Evolutionary conservation across 495 filamentous ascomycete species (phyloP).

Genomic region (Aspergillus affinis): DNA sequence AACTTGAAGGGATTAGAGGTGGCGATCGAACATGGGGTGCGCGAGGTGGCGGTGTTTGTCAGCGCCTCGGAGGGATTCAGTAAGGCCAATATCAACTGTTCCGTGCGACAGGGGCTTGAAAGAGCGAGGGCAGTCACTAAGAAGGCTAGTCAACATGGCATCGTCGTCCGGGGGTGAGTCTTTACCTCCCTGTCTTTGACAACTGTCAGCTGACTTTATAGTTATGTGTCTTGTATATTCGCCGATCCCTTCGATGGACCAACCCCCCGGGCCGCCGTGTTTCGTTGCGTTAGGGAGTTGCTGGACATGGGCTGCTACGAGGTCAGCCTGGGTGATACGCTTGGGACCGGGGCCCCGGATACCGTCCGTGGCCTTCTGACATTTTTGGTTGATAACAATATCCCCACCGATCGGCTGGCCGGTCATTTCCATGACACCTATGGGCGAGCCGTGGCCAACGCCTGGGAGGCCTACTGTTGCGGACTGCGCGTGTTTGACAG

Average conservation of each 20-base stretch:
- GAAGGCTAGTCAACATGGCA: conserved; percentile 18
- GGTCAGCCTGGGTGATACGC: conserved; percentile 46
- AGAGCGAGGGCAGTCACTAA: conserved; percentile 27
- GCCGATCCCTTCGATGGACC: conserved; percentile 40
- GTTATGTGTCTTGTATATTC: conserved; percentile 49
- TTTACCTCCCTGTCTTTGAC: neutral
- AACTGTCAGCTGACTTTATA: conserved; percentile 7
- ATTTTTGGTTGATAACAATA: conserved; percentile 24
- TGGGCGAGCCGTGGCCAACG: conserved; percentile 43
- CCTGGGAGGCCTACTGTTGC: conserved; percentile 39
- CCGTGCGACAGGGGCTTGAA: conserved; percentile 31
- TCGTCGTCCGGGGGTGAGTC: conserved; percentile 39
- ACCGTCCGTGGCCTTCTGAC: conserved; percentile 29
- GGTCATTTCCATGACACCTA: conserved; percentile 52
- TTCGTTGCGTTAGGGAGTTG: conserved; percentile 31
- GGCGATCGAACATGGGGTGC: conserved; percentile 28
- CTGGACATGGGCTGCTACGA: conserved; percentile 45
- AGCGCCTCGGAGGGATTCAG: conserved; percentile 47
- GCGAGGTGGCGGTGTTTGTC: conserved; percentile 44
- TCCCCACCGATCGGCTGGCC: conserved; percentile 33
- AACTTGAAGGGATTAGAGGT: conserved; percentile 43
- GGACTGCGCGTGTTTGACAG: conserved; percentile 46
- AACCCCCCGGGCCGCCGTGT: conserved; percentile 30
- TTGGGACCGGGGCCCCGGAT: conserved; percentile 37
- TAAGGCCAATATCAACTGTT: conserved; percentile 44